Evolutionary conservation across 352 stramenopile species (phyloP).

Genomic region (Phytophthora vignae): DNA sequence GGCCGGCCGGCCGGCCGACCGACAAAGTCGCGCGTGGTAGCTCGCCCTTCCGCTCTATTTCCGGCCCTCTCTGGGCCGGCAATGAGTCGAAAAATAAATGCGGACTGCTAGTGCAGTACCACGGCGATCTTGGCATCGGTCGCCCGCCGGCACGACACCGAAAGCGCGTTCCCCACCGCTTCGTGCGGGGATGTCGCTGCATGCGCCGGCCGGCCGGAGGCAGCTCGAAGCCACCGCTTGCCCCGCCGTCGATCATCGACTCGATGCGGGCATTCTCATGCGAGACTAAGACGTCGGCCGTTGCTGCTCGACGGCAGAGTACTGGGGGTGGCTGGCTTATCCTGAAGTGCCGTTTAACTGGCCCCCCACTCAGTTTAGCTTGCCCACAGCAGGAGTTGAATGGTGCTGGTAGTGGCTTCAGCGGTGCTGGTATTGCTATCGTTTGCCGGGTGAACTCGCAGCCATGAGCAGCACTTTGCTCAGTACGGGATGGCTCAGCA

Average conservation of each 20-base stretch:
- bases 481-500: too few species aligned
- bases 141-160: conserved; percentile 12
- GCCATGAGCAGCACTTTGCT: not conserved
- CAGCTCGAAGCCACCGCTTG: not conserved
- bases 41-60: conserved; percentile 43
- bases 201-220: too few species aligned
- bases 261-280: not conserved
- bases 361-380: too few species aligned
- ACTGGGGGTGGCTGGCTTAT: too few species aligned
- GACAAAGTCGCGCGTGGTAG: conserved; percentile 27
- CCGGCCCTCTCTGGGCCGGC: conserved; percentile 21
- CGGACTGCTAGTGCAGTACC: not conserved
- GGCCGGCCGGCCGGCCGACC: not conserved
- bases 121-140: conserved; percentile 14
- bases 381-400: too few species aligned
- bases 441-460: not conserved
- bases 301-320: too few species aligned
- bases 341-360: too few species aligned
- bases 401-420: too few species aligned
- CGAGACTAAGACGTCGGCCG: not conserved
- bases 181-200: conserved; percentile 13
- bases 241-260: not conserved
- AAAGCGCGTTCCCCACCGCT: conserved; percentile 18
- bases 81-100: conserved; percentile 38
- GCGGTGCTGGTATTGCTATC: not conserved